Conservation (phyloP, 176 grass and related monocot species). For the Triticum turgidum region DNA sequence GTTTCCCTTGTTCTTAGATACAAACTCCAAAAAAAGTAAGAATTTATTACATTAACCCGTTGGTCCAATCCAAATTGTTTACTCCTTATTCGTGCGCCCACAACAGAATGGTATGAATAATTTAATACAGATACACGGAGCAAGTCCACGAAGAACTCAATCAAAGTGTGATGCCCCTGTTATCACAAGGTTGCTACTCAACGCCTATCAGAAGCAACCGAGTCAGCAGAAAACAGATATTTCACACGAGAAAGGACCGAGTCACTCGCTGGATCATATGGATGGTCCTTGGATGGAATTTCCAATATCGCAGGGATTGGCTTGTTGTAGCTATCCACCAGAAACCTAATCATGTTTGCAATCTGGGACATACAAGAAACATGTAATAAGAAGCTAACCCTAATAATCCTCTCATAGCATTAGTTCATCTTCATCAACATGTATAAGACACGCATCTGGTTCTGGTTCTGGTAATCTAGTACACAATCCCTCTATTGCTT, state of each 20-base stretch:
- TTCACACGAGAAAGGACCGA: conserved; percentile 80
- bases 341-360: conserved; percentile 80
- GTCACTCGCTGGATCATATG: conserved; percentile 72
- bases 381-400: conserved; percentile 8
- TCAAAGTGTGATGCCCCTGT: neutral
- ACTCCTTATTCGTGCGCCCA: neutral
- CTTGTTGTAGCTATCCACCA: conserved; percentile 89
- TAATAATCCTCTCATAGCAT: neutral
- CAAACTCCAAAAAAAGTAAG: neutral
- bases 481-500: neutral
- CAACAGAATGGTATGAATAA: neutral
- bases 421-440: neutral
- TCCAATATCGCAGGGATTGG: conserved; percentile 84
- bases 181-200: conserved; percentile 4
- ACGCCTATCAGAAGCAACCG: conserved; percentile 63
- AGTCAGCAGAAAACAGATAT: conserved; percentile 79
- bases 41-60: neutral
- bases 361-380: conserved; percentile 40
- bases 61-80: neutral
- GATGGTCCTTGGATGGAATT: conserved; percentile 95
- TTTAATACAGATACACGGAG: conserved; percentile 8
- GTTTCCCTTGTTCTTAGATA: neutral
- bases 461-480: neutral
- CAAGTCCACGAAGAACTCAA: neutral
- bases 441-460: neutral